Evolutionary conservation across 2,329 filamentous ascomycete genomes (phyloP).

Genomic region (Penicillium oxalicum): DNA sequence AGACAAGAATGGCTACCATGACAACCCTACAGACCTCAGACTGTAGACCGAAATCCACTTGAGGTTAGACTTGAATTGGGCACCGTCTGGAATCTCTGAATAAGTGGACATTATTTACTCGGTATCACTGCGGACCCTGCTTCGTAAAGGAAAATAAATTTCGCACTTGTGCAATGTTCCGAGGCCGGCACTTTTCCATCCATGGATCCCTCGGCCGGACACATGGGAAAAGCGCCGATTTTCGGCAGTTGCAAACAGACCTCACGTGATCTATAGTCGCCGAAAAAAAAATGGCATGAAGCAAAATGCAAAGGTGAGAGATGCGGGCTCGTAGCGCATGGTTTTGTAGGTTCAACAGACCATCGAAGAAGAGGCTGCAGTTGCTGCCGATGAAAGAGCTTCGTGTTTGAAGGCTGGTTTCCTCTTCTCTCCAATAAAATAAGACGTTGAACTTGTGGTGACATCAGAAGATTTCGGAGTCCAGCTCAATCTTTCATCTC

Average conservation of each 20-base stretch:
- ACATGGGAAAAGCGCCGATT: constrained; percentile 20
- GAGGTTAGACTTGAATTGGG: constrained; percentile 20
- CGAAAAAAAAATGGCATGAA: too few relatives aligned
- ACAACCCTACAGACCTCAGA: too few relatives aligned
- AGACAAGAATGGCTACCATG: too few relatives aligned
- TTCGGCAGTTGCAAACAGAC: constrained; percentile 25
- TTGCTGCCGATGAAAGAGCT: too few relatives aligned
- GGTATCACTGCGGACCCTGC: constrained; percentile 20
- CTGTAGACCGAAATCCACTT: constrained; percentile 8
- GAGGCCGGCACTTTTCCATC: constrained; percentile 20
- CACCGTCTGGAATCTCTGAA: constrained; percentile 23
- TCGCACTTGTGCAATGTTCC: constrained; percentile 17
- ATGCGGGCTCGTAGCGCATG: constrained; percentile 10
- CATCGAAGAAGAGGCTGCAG: too few relatives aligned
- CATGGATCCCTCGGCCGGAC: constrained; percentile 25
- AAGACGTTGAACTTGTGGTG: not conserved
- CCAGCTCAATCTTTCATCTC: constrained; percentile 39
- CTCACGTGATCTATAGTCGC: constrained; percentile 14
- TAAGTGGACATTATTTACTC: constrained; percentile 2
- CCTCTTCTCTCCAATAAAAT: too few relatives aligned
- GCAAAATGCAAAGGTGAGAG: not conserved
- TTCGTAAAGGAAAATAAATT: constrained; percentile 26
- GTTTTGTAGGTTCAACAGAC: not conserved
- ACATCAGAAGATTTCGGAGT: not conserved
- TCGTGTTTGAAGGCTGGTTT: too few relatives aligned